phyloP scores from a whole-genome alignment of 495 filamentous ascomycete genomes.

The Chaetomium tenue region DNA sequence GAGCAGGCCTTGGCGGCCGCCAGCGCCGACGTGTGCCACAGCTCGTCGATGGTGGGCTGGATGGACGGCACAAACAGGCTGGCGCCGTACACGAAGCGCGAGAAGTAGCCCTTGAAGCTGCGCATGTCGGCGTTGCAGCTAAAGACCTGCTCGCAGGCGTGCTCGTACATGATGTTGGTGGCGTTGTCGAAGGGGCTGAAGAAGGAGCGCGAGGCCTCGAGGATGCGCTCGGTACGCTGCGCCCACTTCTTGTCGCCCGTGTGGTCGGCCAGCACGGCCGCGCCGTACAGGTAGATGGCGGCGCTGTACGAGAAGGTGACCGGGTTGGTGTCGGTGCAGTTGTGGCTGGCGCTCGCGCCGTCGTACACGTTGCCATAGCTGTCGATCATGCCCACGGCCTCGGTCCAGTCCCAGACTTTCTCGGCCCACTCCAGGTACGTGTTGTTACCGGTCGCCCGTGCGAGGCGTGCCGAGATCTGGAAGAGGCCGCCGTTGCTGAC shows the following conservation, averaged over 20 bases:
- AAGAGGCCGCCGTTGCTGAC: constrained; percentile 70
- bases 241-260: constrained; percentile 55
- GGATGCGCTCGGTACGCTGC: constrained; percentile 48
- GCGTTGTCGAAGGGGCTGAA: constrained; percentile 47
- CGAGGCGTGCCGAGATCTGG: constrained; percentile 65
- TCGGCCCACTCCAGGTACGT: constrained; percentile 68
- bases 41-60: constrained; percentile 45
- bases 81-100: constrained; percentile 69
- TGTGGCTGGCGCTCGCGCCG: constrained; percentile 47
- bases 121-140: constrained; percentile 70
- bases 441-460: constrained; percentile 61
- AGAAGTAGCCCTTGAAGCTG: constrained; percentile 76
- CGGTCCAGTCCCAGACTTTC: constrained; percentile 68
- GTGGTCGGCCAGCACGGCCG: constrained; percentile 63
- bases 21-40: constrained; percentile 57
- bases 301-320: constrained; percentile 62
- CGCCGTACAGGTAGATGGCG: constrained; percentile 64
- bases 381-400: constrained; percentile 51
- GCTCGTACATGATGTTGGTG: constrained; percentile 63
- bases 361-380: constrained; percentile 54
- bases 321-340: constrained; percentile 49
- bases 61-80: constrained; percentile 61
- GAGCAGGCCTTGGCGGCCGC: constrained; percentile 66
- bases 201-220: constrained; percentile 48
- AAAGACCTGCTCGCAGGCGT: constrained; percentile 64